Evolutionary conservation across 352 stramenopile species (phyloP).

Genomic region (Globisporangium viniferum): DNA sequence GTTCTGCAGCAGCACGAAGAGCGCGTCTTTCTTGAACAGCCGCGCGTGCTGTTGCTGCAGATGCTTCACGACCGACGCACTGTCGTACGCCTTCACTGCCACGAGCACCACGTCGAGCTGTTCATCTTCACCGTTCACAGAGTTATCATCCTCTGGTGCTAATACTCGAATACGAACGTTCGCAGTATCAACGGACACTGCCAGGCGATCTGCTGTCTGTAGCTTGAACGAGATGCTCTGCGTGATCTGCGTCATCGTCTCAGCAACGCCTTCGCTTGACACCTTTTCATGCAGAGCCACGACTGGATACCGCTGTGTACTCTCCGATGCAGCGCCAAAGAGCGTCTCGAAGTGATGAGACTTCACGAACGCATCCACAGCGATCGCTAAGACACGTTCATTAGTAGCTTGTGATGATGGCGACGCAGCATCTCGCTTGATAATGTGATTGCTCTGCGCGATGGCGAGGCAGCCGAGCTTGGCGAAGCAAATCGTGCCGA

Average conservation of each 20-base stretch:
- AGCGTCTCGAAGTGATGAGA: conserved; percentile 32
- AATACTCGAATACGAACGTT: conserved; percentile 40
- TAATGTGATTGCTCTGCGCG: neutral
- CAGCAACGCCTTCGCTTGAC: conserved; percentile 6
- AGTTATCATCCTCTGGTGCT: neutral
- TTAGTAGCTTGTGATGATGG: neutral
- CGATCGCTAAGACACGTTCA: neutral
- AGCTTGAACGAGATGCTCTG: neutral
- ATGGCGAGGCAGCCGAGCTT: conserved; percentile 34
- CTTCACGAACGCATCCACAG: conserved; percentile 57
- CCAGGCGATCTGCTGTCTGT: neutral
- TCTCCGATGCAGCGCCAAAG: neutral
- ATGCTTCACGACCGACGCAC: conserved; percentile 28
- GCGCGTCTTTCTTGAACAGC: conserved; percentile 40
- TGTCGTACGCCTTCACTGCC: conserved; percentile 71
- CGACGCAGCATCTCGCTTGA: neutral
- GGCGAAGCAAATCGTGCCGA: conserved; percentile 75
- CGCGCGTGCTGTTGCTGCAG: conserved; percentile 28
- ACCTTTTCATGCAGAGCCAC: conserved; percentile 15
- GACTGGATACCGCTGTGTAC: neutral
- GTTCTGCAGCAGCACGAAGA: conserved; percentile 71
- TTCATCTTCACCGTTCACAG: conserved; percentile 1
- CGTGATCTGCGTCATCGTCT: neutral
- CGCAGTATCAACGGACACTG: conserved; percentile 6
- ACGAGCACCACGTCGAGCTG: conserved; percentile 58